Evolutionary conservation across 768 basidiomycete species (phyloP).

Genomic region (Auricularia sp.): DNA sequence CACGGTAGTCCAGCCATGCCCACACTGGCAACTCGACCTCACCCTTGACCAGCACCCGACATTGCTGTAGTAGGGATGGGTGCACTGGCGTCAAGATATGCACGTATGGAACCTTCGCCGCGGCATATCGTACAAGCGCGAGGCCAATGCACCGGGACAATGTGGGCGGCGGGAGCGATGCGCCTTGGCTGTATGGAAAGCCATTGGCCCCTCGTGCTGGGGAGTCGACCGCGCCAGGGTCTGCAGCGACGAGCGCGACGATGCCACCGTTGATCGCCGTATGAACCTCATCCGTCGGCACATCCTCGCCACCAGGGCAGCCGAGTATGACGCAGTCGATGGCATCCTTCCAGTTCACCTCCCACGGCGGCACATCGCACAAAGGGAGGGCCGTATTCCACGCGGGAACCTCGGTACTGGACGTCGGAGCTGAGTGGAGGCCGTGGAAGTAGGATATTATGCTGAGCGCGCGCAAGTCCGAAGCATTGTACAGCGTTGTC

Average conservation of each 20-base stretch:
- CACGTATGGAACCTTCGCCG: slow-evolving; percentile 20
- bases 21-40: slow-evolving; percentile 81
- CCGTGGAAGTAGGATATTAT: slow-evolving; percentile 72
- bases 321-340: slow-evolving; percentile 56
- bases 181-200: slow-evolving; percentile 51
- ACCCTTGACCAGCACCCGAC: slow-evolving; percentile 59
- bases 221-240: slow-evolving; percentile 31
- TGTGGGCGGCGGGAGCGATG: slow-evolving; percentile 43
- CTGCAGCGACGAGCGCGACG: slow-evolving; percentile 59
- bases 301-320: slow-evolving; percentile 71
- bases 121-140: slow-evolving; percentile 50
- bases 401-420: not conserved
- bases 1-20: slow-evolving; percentile 71
- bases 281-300: slow-evolving; percentile 55
- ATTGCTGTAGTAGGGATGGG: slow-evolving; percentile 28
- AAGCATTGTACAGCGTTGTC: slow-evolving; percentile 39
- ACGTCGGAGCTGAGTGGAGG: slow-evolving; percentile 23
- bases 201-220: not conserved
- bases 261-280: slow-evolving; percentile 71
- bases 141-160: slow-evolving; percentile 63
- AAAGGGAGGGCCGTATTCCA: slow-evolving; percentile 70
- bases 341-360: slow-evolving; percentile 46
- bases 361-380: slow-evolving; percentile 59
- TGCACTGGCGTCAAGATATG: slow-evolving; percentile 80
- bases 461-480: slow-evolving; percentile 61